These are phyloP conservation scores for Aciculoconidium aculeatum DNA, from an alignment of 805 yeast species.

Conservation along the genomic window DNA sequence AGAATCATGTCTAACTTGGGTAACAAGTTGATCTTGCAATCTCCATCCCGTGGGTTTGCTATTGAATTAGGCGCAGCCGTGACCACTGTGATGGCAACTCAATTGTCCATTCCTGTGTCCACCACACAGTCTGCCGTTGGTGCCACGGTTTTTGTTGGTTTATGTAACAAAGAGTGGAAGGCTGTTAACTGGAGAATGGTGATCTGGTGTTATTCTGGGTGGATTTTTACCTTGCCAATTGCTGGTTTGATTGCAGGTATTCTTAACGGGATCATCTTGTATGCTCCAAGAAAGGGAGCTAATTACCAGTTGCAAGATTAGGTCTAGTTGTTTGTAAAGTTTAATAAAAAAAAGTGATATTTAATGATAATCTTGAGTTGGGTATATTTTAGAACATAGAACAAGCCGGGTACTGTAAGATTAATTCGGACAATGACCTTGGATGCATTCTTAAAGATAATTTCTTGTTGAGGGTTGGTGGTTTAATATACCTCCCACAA, in stretches of 20 bases:
- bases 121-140: conserved; percentile 79
- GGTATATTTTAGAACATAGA: neutral
- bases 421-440: no score
- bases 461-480: no score
- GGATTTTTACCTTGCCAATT: conserved; percentile 67
- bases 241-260: conserved; percentile 72
- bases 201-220: conserved; percentile 62
- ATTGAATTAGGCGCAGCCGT: conserved; percentile 76
- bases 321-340: neutral
- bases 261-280: conserved; percentile 54
- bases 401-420: no score
- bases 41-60: conserved; percentile 73
- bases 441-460: no score
- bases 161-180: conserved; percentile 57
- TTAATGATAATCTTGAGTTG: neutral
- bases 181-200: conserved; percentile 78
- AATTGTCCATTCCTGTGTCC: conserved; percentile 64
- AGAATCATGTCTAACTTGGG: conserved; percentile 66
- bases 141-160: conserved; percentile 70
- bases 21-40: conserved; percentile 66
- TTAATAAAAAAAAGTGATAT: no score
- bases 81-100: conserved; percentile 71
- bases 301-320: conserved; percentile 17
- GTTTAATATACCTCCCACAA: no score
- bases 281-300: conserved; percentile 49